These are phyloP conservation scores for Corylus avellana DNA, from an alignment of 306 rosid species.

Conservation along the genomic window DNA sequence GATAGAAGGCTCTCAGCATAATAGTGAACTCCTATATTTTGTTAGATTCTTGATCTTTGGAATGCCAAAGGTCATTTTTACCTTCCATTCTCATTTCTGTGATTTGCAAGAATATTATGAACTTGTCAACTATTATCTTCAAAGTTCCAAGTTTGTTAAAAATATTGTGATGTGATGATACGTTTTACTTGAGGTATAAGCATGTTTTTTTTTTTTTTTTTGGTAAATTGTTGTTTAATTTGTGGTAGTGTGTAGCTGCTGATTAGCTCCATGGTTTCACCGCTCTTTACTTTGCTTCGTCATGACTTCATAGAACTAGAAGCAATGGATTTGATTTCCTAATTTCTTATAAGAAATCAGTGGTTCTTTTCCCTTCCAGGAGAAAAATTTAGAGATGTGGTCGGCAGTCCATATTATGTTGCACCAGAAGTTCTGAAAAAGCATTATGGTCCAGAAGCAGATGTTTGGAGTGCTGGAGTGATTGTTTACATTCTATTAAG, in stretches of 20 bases:
- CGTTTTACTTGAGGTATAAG: not conserved
- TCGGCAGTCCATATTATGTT: slow-evolving; percentile 97
- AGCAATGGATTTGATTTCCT: slow-evolving; percentile 22
- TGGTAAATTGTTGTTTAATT: not conserved
- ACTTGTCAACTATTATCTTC: not conserved
- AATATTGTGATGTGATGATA: not conserved
- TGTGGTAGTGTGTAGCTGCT: not conserved
- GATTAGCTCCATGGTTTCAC: not conserved
- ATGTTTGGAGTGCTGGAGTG: slow-evolving; percentile 99
- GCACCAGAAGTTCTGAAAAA: slow-evolving; percentile 96
- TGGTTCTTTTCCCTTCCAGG: slow-evolving; percentile 54
- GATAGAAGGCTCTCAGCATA: no score
- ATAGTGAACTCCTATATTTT: no score
- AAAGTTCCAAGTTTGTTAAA: not conserved
- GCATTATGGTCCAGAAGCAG: slow-evolving; percentile 92
- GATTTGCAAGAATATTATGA: not conserved
- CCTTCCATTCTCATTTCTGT: not conserved
- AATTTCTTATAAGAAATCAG: slow-evolving; percentile 1
- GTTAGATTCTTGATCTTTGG: not conserved
- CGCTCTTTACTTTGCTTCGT: slow-evolving; percentile 13
- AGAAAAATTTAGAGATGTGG: slow-evolving; percentile 80
- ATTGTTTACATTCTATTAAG: slow-evolving; percentile 91
- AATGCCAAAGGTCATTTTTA: not conserved
- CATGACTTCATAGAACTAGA: slow-evolving; percentile 26
- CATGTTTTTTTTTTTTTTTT: not conserved